These are phyloP conservation scores for Leishmania martiniquensis DNA, from an alignment of 208 protist species.

Conservation along the genomic window DNA sequence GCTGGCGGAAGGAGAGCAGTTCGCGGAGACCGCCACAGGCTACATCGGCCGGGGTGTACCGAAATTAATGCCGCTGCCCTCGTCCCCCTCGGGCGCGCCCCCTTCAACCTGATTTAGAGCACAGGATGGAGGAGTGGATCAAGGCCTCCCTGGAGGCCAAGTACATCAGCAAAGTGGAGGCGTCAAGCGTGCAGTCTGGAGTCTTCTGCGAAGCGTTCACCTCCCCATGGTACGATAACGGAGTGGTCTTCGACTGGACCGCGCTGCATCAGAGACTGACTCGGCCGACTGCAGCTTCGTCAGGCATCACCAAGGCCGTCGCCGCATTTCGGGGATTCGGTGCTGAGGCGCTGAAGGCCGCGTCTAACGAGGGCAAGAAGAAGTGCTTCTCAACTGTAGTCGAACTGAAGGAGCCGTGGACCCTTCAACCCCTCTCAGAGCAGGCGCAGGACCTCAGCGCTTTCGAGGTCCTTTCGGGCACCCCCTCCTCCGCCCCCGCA, in stretches of 20 bases:
- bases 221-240: conserved; percentile 71
- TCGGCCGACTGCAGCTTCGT: neutral
- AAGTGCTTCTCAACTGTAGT: conserved; percentile 42
- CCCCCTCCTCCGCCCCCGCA: conserved; percentile 4
- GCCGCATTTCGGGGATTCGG: conserved; percentile 8
- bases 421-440: conserved; percentile 51
- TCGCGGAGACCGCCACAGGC: no score
- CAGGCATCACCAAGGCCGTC: neutral
- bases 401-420: conserved; percentile 54
- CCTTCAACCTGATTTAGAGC: neutral
- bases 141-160: conserved; percentile 18
- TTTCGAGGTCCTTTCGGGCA: conserved; percentile 29
- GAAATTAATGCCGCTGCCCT: neutral
- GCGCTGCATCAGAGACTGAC: conserved; percentile 51
- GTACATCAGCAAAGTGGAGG: conserved; percentile 30
- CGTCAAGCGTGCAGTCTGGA: conserved; percentile 19
- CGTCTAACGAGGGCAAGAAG: neutral
- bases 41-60: neutral
- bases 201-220: conserved; percentile 43
- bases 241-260: conserved; percentile 69
- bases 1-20: neutral
- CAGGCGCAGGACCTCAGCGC: conserved; percentile 53
- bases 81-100: neutral
- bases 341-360: neutral
- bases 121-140: conserved; percentile 55